These are phyloP conservation scores for Lichtheimia hyalospora DNA, from an alignment of 371 early-diverging fungal species.

Conservation along the genomic window DNA sequence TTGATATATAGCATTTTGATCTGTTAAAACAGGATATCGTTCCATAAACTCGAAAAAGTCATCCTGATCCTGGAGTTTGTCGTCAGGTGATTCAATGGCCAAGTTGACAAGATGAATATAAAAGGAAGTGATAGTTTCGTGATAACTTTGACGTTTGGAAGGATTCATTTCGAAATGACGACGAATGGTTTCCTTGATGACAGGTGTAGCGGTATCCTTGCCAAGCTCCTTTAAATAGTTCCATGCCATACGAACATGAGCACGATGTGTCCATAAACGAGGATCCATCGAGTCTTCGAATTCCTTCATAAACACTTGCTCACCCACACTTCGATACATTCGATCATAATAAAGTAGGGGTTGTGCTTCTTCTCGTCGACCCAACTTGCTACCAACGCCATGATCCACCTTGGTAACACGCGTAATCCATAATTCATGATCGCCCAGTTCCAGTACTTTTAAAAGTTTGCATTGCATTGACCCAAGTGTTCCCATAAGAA, in stretches of 20 bases:
- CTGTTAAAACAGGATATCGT: conserved; percentile 44
- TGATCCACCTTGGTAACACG: conserved; percentile 59
- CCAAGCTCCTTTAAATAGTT: conserved; percentile 53
- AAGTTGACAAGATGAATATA: conserved; percentile 48
- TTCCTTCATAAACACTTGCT: conserved; percentile 57
- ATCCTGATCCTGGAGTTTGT: conserved; percentile 18
- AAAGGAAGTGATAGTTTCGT: conserved; percentile 62
- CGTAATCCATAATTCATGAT: conserved; percentile 71
- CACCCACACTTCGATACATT: conserved; percentile 62
- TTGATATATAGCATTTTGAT: conserved; percentile 35
- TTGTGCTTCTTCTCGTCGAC: conserved; percentile 41
- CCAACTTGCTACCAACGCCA: conserved; percentile 51
- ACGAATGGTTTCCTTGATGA: conserved; percentile 46
- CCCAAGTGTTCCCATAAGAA: conserved; percentile 61
- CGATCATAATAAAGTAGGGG: conserved; percentile 70
- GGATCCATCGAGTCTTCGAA: conserved; percentile 46
- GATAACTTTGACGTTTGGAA: conserved; percentile 37
- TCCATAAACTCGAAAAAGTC: conserved; percentile 60
- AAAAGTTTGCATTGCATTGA: conserved; percentile 60
- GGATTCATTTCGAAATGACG: conserved; percentile 46
- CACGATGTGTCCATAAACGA: conserved; percentile 60
- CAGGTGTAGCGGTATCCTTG: conserved; percentile 33
- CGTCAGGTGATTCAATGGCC: conserved; percentile 25
- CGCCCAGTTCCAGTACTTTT: conserved; percentile 56
- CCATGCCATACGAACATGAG: conserved; percentile 67